Evolutionary conservation across 164 flowering plant species (phyloP).

Genomic region (Sedum album): DNA sequence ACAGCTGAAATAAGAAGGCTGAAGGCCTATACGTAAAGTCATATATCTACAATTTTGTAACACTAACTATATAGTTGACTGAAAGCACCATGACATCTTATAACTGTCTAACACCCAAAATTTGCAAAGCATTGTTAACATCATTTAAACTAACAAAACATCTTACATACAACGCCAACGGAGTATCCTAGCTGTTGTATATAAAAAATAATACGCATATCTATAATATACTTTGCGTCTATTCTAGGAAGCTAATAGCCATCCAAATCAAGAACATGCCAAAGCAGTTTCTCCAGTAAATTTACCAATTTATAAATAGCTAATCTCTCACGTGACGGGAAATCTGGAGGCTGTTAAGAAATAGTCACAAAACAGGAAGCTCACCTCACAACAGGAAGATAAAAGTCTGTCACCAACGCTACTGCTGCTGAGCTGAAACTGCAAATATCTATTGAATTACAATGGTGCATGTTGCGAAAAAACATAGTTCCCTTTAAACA

Average conservation of each 20-base stretch:
- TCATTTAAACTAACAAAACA: not conserved
- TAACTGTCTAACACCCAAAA: not conserved
- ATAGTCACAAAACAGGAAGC: slow-evolving; percentile 2
- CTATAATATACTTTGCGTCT: not conserved
- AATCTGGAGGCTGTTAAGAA: not conserved
- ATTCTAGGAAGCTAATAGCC: not conserved
- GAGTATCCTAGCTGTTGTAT: not conserved
- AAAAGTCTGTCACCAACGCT: slow-evolving; percentile 28
- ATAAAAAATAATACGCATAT: not conserved
- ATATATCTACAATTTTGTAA: not conserved
- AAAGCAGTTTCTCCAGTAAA: not conserved
- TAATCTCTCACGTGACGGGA: not conserved
- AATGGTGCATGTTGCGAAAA: not conserved
- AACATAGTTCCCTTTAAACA: not conserved
- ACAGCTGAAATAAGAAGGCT: not conserved
- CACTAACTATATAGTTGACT: not conserved
- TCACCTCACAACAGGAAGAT: slow-evolving; percentile 52
- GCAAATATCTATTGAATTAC: slow-evolving; percentile 17
- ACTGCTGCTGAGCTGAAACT: slow-evolving; percentile 18
- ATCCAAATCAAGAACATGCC: not conserved
- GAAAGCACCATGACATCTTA: not conserved
- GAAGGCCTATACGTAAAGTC: too few species aligned
- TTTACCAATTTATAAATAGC: not conserved
- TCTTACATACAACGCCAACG: not conserved
- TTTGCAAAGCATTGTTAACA: not conserved